phyloP scores from a whole-genome alignment of 202 grass and related monocot genomes.

The Setaria italica region DNA sequence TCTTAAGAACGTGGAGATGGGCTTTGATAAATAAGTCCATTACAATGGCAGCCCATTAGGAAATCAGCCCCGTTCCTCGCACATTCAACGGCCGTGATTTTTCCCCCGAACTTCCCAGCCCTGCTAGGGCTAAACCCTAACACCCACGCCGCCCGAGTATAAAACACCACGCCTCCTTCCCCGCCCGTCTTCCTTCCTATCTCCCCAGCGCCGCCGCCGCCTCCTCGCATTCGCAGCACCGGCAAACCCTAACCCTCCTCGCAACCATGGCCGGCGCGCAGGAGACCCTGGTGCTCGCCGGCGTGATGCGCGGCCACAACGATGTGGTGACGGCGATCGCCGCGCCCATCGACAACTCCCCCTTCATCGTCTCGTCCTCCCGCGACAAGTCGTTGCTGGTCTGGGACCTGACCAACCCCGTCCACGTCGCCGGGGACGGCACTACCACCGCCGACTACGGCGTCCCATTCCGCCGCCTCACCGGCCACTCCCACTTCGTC shows the following conservation, averaged over 20 bases:
- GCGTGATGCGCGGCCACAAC: conserved; percentile 70
- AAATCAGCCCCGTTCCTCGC: background rate
- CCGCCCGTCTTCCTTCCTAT: background rate
- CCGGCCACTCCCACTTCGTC: conserved; percentile 83
- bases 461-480: conserved; percentile 75
- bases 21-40: background rate
- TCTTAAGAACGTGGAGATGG: background rate
- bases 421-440: conserved; percentile 36
- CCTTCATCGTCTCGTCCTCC: conserved; percentile 76
- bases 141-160: background rate
- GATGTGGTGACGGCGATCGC: conserved; percentile 75
- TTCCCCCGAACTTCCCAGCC: background rate
- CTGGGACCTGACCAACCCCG: conserved; percentile 71
- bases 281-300: conserved; percentile 70
- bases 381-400: conserved; percentile 85
- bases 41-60: background rate
- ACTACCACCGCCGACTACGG: conserved; percentile 51
- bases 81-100: conserved; percentile 42
- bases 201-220: conserved; percentile 14
- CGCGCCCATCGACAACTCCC: conserved; percentile 64
- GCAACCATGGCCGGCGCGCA: conserved; percentile 60
- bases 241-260: conserved; percentile 14
- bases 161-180: background rate
- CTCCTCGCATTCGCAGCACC: background rate
- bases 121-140: conserved; percentile 53